phyloP scores from a whole-genome alignment of 768 basidiomycete species.

The Boletus rubroflammeus region DNA sequence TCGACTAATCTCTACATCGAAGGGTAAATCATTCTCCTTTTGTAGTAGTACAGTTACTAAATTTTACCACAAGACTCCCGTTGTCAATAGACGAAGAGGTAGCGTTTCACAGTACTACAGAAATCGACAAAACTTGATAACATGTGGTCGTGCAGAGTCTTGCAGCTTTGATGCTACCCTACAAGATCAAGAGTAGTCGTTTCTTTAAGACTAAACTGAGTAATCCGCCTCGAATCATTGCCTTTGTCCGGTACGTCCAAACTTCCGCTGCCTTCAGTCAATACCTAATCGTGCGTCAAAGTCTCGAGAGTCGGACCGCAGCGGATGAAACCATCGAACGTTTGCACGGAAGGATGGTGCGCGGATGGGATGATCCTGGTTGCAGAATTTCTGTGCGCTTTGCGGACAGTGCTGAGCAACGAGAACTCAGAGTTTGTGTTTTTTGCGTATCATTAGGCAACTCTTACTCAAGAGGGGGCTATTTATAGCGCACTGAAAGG shows the following conservation, averaged over 20 bases:
- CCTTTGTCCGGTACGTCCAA: conserved; percentile 65
- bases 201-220: conserved; percentile 80
- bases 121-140: neutral
- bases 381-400: conserved; percentile 78
- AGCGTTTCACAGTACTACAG: neutral
- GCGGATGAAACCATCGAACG: conserved; percentile 77
- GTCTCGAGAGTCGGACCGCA: conserved; percentile 65
- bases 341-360: conserved; percentile 75
- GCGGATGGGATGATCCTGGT: conserved; percentile 74
- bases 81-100: conserved; percentile 67
- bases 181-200: conserved; percentile 69
- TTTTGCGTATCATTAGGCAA: neutral
- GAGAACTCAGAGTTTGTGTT: conserved; percentile 64
- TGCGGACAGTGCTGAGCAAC: conserved; percentile 73
- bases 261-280: neutral
- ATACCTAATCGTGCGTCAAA: conserved; percentile 25
- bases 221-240: conserved; percentile 74
- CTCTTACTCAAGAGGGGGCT: conserved; percentile 1
- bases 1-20: conserved; percentile 84
- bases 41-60: neutral
- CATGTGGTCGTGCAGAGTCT: conserved; percentile 44
- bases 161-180: conserved; percentile 60
- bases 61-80: conserved; percentile 46
- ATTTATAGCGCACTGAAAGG: conserved; percentile 57
- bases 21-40: conserved; percentile 39